Percentiles rank a stretch among this genome's conserved stretches.
Evolutionary conservation across 352 stramenopile genomes (phyloP).

Genomic region (Phytophthora nicotianae): DNA sequence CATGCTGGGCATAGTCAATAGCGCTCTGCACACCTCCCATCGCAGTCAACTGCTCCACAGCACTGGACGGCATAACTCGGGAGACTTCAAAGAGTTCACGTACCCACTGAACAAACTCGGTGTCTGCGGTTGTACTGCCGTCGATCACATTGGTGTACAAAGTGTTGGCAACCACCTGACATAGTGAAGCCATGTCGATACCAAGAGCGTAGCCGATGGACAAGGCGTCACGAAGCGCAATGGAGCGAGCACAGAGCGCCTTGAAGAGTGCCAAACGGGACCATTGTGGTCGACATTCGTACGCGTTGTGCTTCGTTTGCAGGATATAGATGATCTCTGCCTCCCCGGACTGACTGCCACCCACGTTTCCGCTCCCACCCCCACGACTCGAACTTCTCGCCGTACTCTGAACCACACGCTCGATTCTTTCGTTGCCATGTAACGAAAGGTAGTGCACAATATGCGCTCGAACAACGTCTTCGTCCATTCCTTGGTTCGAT

Average conservation of each 20-base stretch:
- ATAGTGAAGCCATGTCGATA: slow-evolving; percentile 89
- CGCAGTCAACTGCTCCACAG: slow-evolving; percentile 67
- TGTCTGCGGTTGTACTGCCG: slow-evolving; percentile 28
- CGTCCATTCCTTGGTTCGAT: slow-evolving; percentile 63
- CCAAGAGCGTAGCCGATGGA: slow-evolving; percentile 86
- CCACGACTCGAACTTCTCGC: slow-evolving; percentile 20
- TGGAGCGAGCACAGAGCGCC: slow-evolving; percentile 58
- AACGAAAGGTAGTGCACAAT: slow-evolving; percentile 83
- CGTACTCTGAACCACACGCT: slow-evolving; percentile 73
- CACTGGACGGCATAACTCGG: slow-evolving; percentile 64
- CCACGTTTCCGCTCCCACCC: slow-evolving; percentile 13
- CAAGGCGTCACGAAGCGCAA: slow-evolving; percentile 70
- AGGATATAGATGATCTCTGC: slow-evolving; percentile 83
- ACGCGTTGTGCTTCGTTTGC: slow-evolving; percentile 82
- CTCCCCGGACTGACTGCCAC: slow-evolving; percentile 33
- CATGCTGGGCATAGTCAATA: slow-evolving; percentile 65
- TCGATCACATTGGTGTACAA: slow-evolving; percentile 55
- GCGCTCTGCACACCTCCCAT: slow-evolving; percentile 58
- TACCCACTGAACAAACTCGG: slow-evolving; percentile 61
- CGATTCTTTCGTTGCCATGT: slow-evolving; percentile 76
- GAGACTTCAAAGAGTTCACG: slow-evolving; percentile 78
- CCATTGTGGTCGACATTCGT: slow-evolving; percentile 88
- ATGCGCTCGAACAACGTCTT: slow-evolving; percentile 59
- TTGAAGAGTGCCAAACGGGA: slow-evolving; percentile 83
- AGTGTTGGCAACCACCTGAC: slow-evolving; percentile 83